Conservation (phyloP, 192 early-diverging fungal genomes). For the Podochytrium sp. region DNA sequence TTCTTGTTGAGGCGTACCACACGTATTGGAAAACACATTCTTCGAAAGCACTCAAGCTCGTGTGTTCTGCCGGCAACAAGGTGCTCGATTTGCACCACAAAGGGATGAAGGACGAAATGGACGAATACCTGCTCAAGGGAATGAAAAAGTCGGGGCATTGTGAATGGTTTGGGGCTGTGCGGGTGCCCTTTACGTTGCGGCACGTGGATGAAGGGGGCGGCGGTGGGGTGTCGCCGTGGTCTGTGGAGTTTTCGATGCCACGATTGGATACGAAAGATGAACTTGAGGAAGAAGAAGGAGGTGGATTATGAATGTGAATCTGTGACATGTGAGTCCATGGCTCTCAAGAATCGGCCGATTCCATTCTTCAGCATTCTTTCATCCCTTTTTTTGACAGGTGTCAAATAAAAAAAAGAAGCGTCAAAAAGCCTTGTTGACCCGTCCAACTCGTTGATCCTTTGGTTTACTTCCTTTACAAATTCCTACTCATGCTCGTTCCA, state of each 20-base stretch:
- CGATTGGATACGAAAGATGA: background rate
- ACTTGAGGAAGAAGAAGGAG: background rate
- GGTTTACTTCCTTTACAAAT: background rate
- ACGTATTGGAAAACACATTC: background rate
- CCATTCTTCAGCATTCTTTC: background rate
- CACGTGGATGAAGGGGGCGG: background rate
- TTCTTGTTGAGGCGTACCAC: background rate
- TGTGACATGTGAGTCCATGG: background rate
- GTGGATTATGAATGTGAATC: too few relatives aligned
- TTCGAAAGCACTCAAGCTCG: background rate
- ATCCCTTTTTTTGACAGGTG: background rate
- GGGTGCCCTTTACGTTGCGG: background rate
- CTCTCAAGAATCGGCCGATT: too few relatives aligned
- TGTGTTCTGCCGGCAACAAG: background rate
- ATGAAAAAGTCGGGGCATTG: slow-evolving; percentile 2
- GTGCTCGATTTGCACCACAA: background rate
- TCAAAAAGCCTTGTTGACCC: background rate
- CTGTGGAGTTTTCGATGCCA: background rate
- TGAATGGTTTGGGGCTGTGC: background rate
- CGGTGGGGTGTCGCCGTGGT: background rate
- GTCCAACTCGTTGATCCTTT: background rate
- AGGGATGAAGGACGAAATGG: background rate
- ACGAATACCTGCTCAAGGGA: background rate
- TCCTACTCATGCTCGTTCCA: background rate
- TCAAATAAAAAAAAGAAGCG: background rate